These are phyloP conservation scores for Pseudozyma sp. DNA, from an alignment of 1,284 basidiomycete species.

Conservation along the genomic window DNA sequence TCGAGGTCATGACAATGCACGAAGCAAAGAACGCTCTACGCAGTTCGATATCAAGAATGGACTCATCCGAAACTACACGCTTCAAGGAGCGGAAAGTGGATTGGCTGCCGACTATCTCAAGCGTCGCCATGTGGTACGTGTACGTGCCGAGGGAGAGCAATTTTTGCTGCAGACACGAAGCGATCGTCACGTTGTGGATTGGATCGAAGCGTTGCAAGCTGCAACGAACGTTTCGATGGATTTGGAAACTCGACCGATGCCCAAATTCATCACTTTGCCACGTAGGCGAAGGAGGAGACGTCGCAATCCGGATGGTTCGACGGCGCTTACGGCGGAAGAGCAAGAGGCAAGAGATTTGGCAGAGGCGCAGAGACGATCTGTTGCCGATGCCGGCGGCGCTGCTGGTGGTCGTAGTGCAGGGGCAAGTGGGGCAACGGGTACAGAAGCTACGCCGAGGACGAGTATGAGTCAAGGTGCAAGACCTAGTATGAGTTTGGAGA, in stretches of 20 bases:
- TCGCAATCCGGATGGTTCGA: constrained; percentile 42
- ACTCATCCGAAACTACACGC: constrained; percentile 77
- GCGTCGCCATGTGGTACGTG: constrained; percentile 91
- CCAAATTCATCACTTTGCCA: constrained; percentile 68
- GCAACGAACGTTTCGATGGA: constrained; percentile 93
- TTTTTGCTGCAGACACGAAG: constrained; percentile 92
- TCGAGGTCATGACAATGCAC: constrained; percentile 16
- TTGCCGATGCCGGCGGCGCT: constrained; percentile 45
- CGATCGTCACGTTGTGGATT: constrained; percentile 86
- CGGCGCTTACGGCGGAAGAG: constrained; percentile 30
- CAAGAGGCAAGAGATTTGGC: constrained; percentile 59
- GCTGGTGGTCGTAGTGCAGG: constrained; percentile 8
- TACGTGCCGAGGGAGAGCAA: constrained; percentile 93
- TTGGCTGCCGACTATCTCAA: constrained; percentile 95
- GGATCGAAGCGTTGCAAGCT: constrained; percentile 97
- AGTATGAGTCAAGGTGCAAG: constrained; percentile 26
- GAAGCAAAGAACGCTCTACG: constrained; percentile 15
- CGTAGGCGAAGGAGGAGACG: constrained; percentile 61
- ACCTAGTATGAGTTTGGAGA: constrained; percentile 42
- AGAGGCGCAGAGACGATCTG: constrained; percentile 60
- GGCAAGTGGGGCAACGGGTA: neutral
- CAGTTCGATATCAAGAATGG: constrained; percentile 47
- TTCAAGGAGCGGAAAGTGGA: constrained; percentile 91
- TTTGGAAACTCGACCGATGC: constrained; percentile 80
- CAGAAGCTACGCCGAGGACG: constrained; percentile 16